Conservation (phyloP, 2,329 filamentous ascomycete genomes). For the Thielaviopsis cerberus region DNA sequence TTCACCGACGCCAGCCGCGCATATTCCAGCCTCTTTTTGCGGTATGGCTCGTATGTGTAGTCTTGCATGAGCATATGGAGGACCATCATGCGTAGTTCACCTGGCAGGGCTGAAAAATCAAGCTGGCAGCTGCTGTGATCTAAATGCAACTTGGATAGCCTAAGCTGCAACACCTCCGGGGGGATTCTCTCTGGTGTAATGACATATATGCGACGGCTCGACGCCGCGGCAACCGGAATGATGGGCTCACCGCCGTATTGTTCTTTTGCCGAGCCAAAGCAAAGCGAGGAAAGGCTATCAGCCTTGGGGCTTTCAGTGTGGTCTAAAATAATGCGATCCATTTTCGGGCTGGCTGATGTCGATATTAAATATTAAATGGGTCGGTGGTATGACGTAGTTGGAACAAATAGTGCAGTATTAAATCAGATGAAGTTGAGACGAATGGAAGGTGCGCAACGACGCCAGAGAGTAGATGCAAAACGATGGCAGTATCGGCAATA, state of each 20-base stretch:
- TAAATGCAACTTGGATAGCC: too few species aligned
- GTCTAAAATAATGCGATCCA: not conserved
- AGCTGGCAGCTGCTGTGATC: too few species aligned
- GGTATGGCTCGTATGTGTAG: not conserved
- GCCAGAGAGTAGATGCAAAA: not conserved
- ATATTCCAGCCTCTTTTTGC: not conserved
- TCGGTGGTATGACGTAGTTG: not conserved
- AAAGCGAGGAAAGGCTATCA: not conserved
- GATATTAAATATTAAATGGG: not conserved
- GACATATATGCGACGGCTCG: not conserved
- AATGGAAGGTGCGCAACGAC: not conserved
- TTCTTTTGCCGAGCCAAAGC: not conserved
- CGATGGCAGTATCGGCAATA: not conserved
- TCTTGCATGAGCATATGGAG: not conserved
- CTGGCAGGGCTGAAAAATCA: not conserved
- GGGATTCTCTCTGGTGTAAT: not conserved
- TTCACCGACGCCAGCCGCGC: constrained; percentile 7
- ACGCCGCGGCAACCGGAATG: not conserved
- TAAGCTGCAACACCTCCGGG: not conserved
- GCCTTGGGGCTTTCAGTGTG: not conserved
- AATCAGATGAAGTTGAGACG: not conserved
- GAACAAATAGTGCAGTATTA: not conserved
- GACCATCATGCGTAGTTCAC: not conserved
- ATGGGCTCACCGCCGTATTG: not conserved
- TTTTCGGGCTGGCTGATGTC: not conserved